Percentiles rank a stretch among this genome's conserved stretches.
Evolutionary conservation across 1,284 basidiomycete species (phyloP).

Genomic region (Ganoderma leucocontextum): DNA sequence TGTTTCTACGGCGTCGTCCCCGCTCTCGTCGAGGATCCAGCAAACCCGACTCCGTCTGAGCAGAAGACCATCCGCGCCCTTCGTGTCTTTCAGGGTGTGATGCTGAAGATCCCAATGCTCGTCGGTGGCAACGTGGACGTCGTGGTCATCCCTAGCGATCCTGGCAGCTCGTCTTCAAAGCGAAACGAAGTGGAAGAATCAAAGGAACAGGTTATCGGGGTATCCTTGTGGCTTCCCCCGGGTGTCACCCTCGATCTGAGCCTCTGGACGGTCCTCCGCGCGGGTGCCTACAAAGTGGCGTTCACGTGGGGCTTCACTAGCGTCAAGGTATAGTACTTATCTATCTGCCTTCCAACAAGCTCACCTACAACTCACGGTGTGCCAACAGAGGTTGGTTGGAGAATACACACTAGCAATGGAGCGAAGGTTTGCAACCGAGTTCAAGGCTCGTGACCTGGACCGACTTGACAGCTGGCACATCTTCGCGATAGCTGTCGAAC

Average conservation of each 20-base stretch:
- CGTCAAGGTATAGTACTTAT: background rate
- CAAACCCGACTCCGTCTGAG: background rate
- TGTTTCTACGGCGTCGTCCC: constrained; percentile 2
- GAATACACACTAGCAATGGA: constrained; percentile 4
- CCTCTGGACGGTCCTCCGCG: background rate
- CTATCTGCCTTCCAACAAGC: too few species aligned
- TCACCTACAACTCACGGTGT: background rate
- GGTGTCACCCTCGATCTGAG: background rate
- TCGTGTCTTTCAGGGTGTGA: background rate
- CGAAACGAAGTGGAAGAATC: background rate
- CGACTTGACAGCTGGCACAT: constrained; percentile 8
- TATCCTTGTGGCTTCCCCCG: background rate
- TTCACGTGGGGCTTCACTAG: constrained; percentile 7
- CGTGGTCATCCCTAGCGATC: background rate
- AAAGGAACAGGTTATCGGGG: background rate
- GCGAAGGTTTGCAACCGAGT: background rate
- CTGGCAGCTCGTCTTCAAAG: background rate
- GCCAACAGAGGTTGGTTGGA: background rate
- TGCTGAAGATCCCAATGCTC: background rate
- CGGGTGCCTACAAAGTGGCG: background rate
- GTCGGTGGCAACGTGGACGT: background rate
- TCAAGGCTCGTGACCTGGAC: background rate
- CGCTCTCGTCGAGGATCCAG: background rate
- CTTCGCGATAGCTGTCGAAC: constrained; percentile 2
- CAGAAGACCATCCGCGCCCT: constrained; percentile 1